phyloP scores from a whole-genome alignment of 2,329 filamentous ascomycete species.

The Fusarium sp. region DNA sequence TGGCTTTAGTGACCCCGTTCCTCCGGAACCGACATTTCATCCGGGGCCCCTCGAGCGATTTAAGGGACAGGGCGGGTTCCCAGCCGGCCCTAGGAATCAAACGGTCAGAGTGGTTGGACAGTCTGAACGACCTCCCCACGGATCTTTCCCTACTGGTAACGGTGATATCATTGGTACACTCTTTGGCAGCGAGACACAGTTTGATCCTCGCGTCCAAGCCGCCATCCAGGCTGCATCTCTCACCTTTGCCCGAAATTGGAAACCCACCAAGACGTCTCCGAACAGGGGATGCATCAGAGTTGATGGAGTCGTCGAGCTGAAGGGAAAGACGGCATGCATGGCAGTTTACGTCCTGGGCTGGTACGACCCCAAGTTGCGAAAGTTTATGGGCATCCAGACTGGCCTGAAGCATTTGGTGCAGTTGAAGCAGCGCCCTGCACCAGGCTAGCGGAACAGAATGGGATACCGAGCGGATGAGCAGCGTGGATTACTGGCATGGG shows the following conservation, averaged over 20 bases:
- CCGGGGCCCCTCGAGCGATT: slow-evolving; percentile 44
- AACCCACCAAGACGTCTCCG: slow-evolving; percentile 53
- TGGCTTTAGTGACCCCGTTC: slow-evolving; percentile 50
- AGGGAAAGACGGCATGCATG: slow-evolving; percentile 57
- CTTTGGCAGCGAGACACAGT: slow-evolving; percentile 44
- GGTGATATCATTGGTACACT: slow-evolving; percentile 42
- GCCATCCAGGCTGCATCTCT: slow-evolving; percentile 48
- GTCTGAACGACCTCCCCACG: slow-evolving; percentile 38
- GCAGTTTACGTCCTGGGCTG: slow-evolving; percentile 63
- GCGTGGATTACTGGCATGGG: slow-evolving; percentile 20
- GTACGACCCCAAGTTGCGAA: slow-evolving; percentile 66
- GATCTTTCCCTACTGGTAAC: slow-evolving; percentile 38
- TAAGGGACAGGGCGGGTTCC: slow-evolving; percentile 37
- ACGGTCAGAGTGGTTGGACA: slow-evolving; percentile 38
- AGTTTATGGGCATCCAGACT: slow-evolving; percentile 55
- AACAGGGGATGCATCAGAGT: slow-evolving; percentile 63
- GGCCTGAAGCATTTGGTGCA: slow-evolving; percentile 56
- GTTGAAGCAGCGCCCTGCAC: slow-evolving; percentile 51
- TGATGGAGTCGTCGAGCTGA: slow-evolving; percentile 65
- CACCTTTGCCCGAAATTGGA: slow-evolving; percentile 59
- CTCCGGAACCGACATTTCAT: slow-evolving; percentile 47
- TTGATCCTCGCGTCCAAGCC: slow-evolving; percentile 49
- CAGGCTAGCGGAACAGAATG: slow-evolving; percentile 33
- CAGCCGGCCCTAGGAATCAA: slow-evolving; percentile 36
- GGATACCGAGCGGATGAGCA: background rate